Conservation (phyloP, 208 protist species). For the Leptomonas seymouri region DNA sequence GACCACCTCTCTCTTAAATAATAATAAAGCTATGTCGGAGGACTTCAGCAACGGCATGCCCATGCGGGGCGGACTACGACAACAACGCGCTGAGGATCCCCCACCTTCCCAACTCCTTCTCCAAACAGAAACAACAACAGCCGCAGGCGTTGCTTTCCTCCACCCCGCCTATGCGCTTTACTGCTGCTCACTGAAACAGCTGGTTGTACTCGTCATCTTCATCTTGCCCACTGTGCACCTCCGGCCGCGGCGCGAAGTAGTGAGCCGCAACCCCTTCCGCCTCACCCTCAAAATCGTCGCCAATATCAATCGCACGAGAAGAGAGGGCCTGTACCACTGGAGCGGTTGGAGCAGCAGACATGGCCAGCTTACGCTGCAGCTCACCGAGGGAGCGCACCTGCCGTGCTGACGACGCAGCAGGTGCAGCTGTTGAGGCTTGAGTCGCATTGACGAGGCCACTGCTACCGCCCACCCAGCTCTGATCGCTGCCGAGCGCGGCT, state of each 20-base stretch:
- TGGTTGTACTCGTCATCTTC: conserved; percentile 41
- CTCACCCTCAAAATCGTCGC: conserved; percentile 37
- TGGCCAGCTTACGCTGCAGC: conserved; percentile 30
- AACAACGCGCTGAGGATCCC: no score
- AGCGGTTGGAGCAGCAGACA: conserved; percentile 2
- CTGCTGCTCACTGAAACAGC: conserved; percentile 28
- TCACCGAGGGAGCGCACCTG: conserved; percentile 32
- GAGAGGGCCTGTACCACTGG: neutral
- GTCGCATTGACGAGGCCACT: neutral
- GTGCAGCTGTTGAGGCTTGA: neutral
- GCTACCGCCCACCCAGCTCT: neutral
- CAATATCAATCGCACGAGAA: conserved; percentile 14
- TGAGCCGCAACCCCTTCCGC: conserved; percentile 39
- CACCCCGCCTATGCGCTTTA: no score
- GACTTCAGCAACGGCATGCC: no score
- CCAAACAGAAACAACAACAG: no score
- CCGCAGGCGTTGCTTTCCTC: no score
- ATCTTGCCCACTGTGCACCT: conserved; percentile 30
- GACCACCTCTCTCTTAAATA: no score
- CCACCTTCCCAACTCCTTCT: no score
- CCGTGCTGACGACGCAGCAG: neutral
- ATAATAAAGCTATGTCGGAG: no score
- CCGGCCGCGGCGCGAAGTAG: conserved; percentile 45
- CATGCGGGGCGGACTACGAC: no score
- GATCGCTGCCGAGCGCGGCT: neutral